Conservation (phyloP, 2,329 filamentous ascomycete species). For the Calonectria crousiana region DNA sequence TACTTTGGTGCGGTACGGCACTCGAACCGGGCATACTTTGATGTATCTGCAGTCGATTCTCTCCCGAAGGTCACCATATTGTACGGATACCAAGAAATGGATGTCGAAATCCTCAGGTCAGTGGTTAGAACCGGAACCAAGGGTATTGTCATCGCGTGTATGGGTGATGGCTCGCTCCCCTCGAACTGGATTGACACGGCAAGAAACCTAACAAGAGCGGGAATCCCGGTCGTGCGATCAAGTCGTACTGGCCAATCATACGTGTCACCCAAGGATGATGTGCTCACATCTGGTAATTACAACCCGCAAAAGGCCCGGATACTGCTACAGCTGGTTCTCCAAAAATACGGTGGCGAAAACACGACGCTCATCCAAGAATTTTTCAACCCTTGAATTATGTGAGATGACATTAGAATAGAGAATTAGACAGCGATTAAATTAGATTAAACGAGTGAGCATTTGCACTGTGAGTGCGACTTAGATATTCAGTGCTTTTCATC, state of each 20-base stretch:
- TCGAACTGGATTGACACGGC: neutral
- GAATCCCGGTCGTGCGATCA: neutral
- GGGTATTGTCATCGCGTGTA: neutral
- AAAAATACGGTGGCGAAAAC: neutral
- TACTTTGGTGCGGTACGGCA: neutral
- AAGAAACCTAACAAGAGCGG: neutral
- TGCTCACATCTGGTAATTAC: neutral
- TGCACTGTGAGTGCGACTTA: neutral
- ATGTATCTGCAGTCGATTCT: neutral
- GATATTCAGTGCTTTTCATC: neutral
- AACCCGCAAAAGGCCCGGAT: neutral
- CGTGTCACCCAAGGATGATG: neutral
- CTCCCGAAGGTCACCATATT: neutral
- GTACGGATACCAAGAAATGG: neutral
- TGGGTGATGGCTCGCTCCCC: neutral
- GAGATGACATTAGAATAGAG: neutral
- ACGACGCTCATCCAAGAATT: neutral
- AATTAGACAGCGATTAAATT: neutral
- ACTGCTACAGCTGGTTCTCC: neutral
- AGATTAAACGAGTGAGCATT: neutral
- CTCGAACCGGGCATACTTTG: neutral
- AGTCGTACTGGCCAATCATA: neutral
- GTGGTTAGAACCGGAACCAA: neutral
- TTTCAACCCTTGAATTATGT: neutral
- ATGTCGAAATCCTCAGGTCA: neutral